phyloP scores from a whole-genome alignment of 495 filamentous ascomycete species.

The Talaromyces adpressus region DNA sequence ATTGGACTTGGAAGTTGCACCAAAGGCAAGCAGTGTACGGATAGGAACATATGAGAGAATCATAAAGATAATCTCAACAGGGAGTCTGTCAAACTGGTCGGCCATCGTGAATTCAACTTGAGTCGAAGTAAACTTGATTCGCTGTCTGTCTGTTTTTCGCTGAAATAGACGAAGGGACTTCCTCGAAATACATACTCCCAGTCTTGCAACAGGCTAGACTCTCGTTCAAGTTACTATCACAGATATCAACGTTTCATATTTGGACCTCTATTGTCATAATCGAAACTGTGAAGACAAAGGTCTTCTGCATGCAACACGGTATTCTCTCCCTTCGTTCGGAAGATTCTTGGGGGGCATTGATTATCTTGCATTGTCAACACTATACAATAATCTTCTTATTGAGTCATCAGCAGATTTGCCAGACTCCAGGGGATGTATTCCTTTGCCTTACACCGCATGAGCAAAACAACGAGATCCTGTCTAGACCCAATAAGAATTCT shows the following conservation, averaged over 20 bases:
- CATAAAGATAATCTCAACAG: conserved; percentile 26
- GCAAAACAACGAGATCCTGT: neutral
- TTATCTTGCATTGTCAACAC: neutral
- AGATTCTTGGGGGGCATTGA: neutral
- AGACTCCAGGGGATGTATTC: neutral
- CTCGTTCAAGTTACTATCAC: neutral
- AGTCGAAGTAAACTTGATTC: neutral
- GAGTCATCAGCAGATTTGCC: neutral
- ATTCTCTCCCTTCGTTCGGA: neutral
- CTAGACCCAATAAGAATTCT: neutral
- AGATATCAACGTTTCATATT: neutral
- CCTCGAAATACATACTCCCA: neutral
- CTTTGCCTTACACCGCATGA: neutral
- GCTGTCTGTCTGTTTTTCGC: neutral
- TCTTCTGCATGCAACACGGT: neutral
- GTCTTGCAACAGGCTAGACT: neutral
- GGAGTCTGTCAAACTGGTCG: conserved; percentile 17
- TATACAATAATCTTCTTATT: neutral
- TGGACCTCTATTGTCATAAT: neutral
- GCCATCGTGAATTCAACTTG: neutral
- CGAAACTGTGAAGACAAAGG: neutral
- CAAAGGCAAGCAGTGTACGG: conserved; percentile 24
- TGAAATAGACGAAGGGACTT: neutral
- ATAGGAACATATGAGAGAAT: conserved; percentile 29
- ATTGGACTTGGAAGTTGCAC: conserved; percentile 23